Evolutionary conservation across 768 basidiomycete species (phyloP), one percentile per base, ranked within the genome.

Genomic region (Boletus tylopilopsis): DNA sequence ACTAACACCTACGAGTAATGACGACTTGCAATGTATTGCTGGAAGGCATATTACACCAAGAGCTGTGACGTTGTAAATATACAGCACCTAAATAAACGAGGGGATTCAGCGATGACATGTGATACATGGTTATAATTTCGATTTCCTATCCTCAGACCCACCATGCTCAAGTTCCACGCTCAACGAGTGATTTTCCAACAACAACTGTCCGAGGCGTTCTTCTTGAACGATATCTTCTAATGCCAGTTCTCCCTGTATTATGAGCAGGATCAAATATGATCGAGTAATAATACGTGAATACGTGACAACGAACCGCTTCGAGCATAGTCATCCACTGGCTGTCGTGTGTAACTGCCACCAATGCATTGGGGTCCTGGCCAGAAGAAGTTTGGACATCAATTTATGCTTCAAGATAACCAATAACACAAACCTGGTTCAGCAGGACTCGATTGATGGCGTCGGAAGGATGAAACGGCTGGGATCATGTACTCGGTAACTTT

Each of bases 381-480:
- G n/a, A n/a, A n/a, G n/a, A n/a, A n/a, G n/a, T n/a, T n/a, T n/a
- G n/a, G n/a, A n/a, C n/a, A n/a, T n/a, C n/a, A n/a, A n/a, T n/a
- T n/a, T n/a, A 33, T 10, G 22, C 23, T 2, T 12, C 6, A 23
- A 39, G 27, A 18, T 18, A 30, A 9, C 19, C 15, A n/a, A 30
- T 23, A 4, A 35, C 6, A 30, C 34, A 13, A 25, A 47, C 46
- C 46, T 47, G 19, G 22, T 13, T 39, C 19, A 47, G 38, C 6
- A 47, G 38, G 3, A 24, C 32, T 13, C n/a, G 38, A n/a, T 47
- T 47, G 38, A 47, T 47, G 4, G 16, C 2, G 15, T 47, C 38
- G 22, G 38, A 23, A 13, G 38, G 46, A 32, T 47, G 46, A 33
- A 47, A 47, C 4, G 46, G 46, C 46, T 47, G 30, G 23, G 12